These are phyloP conservation scores for Fraxinus paxiana DNA, from an alignment of 305 asterid species.

Conservation along the genomic window DNA sequence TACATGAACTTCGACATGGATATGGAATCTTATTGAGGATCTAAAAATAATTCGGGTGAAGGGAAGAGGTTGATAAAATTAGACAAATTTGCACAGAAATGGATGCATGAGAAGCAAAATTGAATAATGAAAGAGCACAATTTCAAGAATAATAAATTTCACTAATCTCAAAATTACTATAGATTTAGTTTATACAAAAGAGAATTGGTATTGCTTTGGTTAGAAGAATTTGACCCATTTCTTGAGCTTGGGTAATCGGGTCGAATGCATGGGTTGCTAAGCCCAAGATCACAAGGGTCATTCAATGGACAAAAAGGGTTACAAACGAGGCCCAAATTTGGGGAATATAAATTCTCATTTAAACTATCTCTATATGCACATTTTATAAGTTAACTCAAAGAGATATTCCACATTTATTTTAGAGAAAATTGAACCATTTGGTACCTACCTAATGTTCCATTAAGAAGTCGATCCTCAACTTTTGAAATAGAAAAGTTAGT, in stretches of 20 bases:
- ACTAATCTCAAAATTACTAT: not conserved
- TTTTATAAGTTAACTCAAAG: not conserved
- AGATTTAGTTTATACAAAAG: not conserved
- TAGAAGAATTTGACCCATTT: slow-evolving; percentile 33
- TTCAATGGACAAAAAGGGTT: slow-evolving; percentile 15
- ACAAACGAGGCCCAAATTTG: slow-evolving; percentile 17
- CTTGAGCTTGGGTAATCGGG: slow-evolving; percentile 22
- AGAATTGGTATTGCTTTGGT: slow-evolving; percentile 20
- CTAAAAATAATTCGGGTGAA: not conserved
- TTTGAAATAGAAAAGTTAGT: not conserved
- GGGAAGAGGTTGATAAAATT: not conserved
- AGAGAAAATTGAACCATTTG: not conserved
- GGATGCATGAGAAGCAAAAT: not conserved
- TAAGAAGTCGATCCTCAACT: not conserved
- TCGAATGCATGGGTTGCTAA: slow-evolving; percentile 30
- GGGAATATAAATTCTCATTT: not conserved
- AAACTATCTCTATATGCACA: not conserved
- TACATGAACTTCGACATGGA: not conserved
- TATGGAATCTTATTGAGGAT: not conserved
- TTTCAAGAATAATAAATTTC: not conserved
- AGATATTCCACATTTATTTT: not conserved
- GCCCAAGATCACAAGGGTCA: slow-evolving; percentile 21
- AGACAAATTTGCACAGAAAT: not conserved
- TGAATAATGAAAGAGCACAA: not conserved
- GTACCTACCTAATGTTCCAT: not conserved